Base-by-base conservation (phyloP, 345 rosid species). In the Garcia nutans region DNA sequence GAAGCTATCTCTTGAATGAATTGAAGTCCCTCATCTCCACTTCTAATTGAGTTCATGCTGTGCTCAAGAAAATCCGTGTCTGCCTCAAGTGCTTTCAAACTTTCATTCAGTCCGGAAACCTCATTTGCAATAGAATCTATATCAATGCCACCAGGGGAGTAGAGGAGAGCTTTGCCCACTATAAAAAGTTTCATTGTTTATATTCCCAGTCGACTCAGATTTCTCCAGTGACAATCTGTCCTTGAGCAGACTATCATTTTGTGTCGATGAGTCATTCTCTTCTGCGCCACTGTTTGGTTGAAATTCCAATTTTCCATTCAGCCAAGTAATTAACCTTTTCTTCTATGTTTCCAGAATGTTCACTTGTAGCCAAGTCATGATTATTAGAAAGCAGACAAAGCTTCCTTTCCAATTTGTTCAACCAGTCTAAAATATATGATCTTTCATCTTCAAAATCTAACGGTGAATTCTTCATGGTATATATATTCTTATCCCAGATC, bases 391-490 rank as follows among this genome's bases (percentile, higher is more conserved):
- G 73, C 52, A 55, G 62, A 56, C 33, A 57, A 28, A 88, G 83
- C 79, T 80, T 86, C 72, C 78, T 78, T 80, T 86, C 89, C 82
- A 91, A 77, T 68, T 84, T 83, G 78, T 87, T 80, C 82, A 91
- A 65, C 74, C 79, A 79, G 66, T 63, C 77, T 1, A 74, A 68
- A 69, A 91, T 86, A 68, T 78, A 84, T 15, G 73, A 49, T 24
- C 84, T 85, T 75, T 89, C 97, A 69, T 86, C 92, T 22, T 88
- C 83, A 67, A 89, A 84, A 59, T 86, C 85, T 20, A n/a, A 12
- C 60, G 78, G 76, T 37, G 81, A 80, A 68, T 77, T 72, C 23
- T 83, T 50, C 37, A 37, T 70, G 56, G 5, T 26, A 64, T 44
- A 74, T 54, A 50, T 31, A 20, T 54, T 68, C 63, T 26, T 47